Evolutionary conservation across 441 rosid species (phyloP), one percentile per base, ranked within the genome.

Genomic region (Adansonia madagascariensis): DNA sequence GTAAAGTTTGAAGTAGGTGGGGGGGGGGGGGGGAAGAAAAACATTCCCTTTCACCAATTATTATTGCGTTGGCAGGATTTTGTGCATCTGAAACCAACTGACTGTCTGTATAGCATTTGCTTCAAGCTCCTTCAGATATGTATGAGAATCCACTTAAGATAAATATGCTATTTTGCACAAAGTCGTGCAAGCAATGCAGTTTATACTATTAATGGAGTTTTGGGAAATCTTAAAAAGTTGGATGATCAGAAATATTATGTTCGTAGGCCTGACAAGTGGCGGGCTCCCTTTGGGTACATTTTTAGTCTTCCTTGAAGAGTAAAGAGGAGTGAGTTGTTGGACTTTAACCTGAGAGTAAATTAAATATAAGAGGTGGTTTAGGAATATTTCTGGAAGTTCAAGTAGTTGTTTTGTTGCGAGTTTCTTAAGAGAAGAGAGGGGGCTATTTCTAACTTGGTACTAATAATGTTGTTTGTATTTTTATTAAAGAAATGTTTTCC

Each of bases 51-150:
- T 12, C 43, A 0, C 6, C 8, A 12, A 27, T 61, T 27, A 1
- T 27, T 59, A 12, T 7, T 10, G 8, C 12, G 69, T 14, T 11
- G 7, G 22, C n/a, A 39, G 44, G 69, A 15, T 31, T 64, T 60
- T 12, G 66, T 12, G 43, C 43, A 12, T 61, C 66, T 61, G 66
- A 61, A 24, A 61, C 43, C 12, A 8, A 5, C 9, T 57, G 24
- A 55, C 24, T 6, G 11, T 35, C 39, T 35, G 39, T 35, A 35
- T 61, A 61, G 66, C 15, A 11, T 35, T 43, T 66, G 50, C n/a
- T 66, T 66, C 52, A 10, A 66, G 73, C 43, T 70, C 59, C 73
- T 69, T 49, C 59, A 24, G 59, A 17, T 24, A 20, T 49, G 18
- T 49, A 69, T 8, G 22, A 27, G 14, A 27, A 66, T 27, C 44